Evolutionary conservation across 352 stramenopile species (phyloP).

Genomic region (Phytophthora brassicae): DNA sequence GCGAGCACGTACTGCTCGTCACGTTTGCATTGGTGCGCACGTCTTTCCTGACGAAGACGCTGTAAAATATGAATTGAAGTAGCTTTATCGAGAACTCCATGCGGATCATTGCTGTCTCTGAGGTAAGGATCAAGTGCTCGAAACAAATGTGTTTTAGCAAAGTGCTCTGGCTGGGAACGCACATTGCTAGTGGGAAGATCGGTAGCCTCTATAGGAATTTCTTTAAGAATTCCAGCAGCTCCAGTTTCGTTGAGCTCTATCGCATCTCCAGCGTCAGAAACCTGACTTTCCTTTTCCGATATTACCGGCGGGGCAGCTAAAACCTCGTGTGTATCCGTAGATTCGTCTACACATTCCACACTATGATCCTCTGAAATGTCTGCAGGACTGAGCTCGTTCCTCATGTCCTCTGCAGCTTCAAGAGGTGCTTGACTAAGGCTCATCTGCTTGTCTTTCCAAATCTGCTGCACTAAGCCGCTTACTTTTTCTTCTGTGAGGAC

Average conservation of each 20-base stretch:
- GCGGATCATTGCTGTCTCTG: neutral
- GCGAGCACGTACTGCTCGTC: neutral
- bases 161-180: neutral
- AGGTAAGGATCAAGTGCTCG: conserved; percentile 13
- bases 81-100: conserved; percentile 3
- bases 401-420: neutral
- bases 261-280: neutral
- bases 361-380: neutral
- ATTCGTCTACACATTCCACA: conserved; percentile 21
- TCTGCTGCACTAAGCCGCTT: conserved; percentile 37
- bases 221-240: neutral
- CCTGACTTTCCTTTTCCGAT: conserved; percentile 36
- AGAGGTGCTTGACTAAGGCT: neutral
- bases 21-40: conserved; percentile 4
- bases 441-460: conserved; percentile 39
- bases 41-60: conserved; percentile 28
- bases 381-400: conserved; percentile 1
- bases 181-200: neutral
- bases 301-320: neutral
- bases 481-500: conserved; percentile 59
- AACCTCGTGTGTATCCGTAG: conserved; percentile 37
- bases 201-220: neutral
- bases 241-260: conserved; percentile 1
- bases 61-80: conserved; percentile 29
- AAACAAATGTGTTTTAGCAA: conserved; percentile 14